phyloP scores from a whole-genome alignment of 192 early-diverging fungal genomes.

The Coemansia sp. region DNA sequence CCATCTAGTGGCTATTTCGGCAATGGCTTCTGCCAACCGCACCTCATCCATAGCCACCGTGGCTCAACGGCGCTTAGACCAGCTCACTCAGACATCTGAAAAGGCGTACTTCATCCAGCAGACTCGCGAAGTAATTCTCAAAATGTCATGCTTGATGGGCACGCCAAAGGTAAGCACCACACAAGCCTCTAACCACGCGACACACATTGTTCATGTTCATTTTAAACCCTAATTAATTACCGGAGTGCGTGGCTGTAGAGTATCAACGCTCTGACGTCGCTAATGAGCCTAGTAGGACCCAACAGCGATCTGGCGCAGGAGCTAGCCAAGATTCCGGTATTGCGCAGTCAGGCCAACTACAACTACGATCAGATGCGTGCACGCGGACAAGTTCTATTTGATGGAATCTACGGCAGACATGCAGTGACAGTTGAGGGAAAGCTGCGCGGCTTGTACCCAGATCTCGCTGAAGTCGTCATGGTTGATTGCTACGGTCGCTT shows the following conservation, averaged over 20 bases:
- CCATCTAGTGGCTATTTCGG: slow-evolving; percentile 27
- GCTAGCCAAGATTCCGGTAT: slow-evolving; percentile 1
- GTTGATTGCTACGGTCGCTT: slow-evolving; percentile 38
- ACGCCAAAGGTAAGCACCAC: slow-evolving; percentile 23
- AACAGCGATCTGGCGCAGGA: slow-evolving; percentile 8
- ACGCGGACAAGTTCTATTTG: slow-evolving; percentile 25
- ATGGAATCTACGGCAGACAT: slow-evolving; percentile 30
- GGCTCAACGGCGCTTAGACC: slow-evolving; percentile 14
- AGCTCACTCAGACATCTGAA: slow-evolving; percentile 16
- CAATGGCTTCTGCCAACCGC: slow-evolving; percentile 38
- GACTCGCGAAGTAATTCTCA: slow-evolving; percentile 34
- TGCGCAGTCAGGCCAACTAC: slow-evolving; percentile 13
- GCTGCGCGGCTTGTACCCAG: slow-evolving; percentile 31
- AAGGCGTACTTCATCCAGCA: slow-evolving; percentile 29
- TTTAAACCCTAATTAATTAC: background rate
- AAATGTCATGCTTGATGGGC: slow-evolving; percentile 43
- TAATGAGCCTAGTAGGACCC: slow-evolving; percentile 17
- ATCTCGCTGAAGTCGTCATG: slow-evolving; percentile 35
- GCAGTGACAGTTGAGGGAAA: slow-evolving; percentile 17
- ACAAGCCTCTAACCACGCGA: background rate
- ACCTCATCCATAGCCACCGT: slow-evolving; percentile 8
- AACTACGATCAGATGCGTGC: slow-evolving; percentile 21
- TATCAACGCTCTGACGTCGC: slow-evolving; percentile 32
- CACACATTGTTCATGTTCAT: background rate
- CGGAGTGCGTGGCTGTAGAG: background rate